These are phyloP conservation scores for Plantago lanceolata DNA, from an alignment of 305 asterid genomes.

Conservation along the genomic window DNA sequence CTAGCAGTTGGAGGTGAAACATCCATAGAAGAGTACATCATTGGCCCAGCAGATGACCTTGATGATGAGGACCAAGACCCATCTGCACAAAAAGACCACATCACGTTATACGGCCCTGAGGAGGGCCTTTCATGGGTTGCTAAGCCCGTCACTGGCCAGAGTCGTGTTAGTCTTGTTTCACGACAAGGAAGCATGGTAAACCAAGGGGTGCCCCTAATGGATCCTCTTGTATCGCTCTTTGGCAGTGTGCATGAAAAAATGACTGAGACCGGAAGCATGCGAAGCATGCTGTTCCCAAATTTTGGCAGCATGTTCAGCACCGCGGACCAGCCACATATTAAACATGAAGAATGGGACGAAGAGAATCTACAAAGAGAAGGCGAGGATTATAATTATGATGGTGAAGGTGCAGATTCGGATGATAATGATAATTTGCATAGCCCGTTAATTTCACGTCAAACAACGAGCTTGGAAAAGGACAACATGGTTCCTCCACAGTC, in stretches of 20 bases:
- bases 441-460: conserved; percentile 81
- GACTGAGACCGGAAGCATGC: conserved; percentile 69
- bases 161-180: conserved; percentile 62
- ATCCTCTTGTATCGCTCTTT: conserved; percentile 70
- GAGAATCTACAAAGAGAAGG: conserved; percentile 70
- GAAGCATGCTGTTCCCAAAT: conserved; percentile 91
- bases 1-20: conserved; percentile 75
- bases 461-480: conserved; percentile 35
- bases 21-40: conserved; percentile 77
- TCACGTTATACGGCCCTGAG: conserved; percentile 79
- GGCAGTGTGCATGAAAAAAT: conserved; percentile 87
- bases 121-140: conserved; percentile 92
- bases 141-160: conserved; percentile 64
- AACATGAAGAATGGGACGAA: conserved; percentile 76
- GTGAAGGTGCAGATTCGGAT: conserved; percentile 38
- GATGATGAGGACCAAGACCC: conserved; percentile 51
- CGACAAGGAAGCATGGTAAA: conserved; percentile 69
- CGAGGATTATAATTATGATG: conserved; percentile 34
- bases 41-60: conserved; percentile 62
- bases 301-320: conserved; percentile 92
- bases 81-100: conserved; percentile 42
- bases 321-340: conserved; percentile 39
- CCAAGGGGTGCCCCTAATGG: conserved; percentile 17
- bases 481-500: conserved; percentile 10
- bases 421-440: conserved; percentile 69